Conservation (phyloP, 2,329 filamentous ascomycete species). For the Alternaria arborescens region DNA sequence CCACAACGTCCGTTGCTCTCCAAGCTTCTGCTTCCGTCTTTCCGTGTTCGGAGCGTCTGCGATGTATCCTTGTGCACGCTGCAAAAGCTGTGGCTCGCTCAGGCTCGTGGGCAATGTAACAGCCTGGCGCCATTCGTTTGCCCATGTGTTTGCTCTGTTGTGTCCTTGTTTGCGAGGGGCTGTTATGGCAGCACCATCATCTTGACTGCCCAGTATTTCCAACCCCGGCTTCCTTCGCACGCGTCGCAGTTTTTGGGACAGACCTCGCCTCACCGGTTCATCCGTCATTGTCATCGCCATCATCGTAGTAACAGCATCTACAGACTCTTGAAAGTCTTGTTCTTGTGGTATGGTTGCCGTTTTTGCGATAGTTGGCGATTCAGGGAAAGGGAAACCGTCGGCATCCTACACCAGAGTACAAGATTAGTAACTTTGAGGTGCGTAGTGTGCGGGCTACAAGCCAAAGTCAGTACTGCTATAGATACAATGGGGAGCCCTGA, state of each 20-base stretch:
- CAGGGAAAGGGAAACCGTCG: slow-evolving; percentile 22
- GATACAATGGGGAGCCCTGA: slow-evolving; percentile 39
- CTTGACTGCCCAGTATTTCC: slow-evolving; percentile 22
- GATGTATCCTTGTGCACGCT: slow-evolving; percentile 11
- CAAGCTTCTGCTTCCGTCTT: slow-evolving; percentile 11
- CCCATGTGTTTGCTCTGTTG: slow-evolving; percentile 15
- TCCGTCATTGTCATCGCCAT: slow-evolving; percentile 5
- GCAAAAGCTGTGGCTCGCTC: slow-evolving; percentile 14
- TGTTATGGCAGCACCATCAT: slow-evolving; percentile 12
- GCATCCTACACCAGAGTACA: slow-evolving; percentile 32
- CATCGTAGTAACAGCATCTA: slow-evolving; percentile 16
- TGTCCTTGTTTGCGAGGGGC: slow-evolving; percentile 11
- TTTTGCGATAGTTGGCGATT: slow-evolving; percentile 24
- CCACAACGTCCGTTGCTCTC: slow-evolving; percentile 30
- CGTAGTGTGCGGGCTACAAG: slow-evolving; percentile 58
- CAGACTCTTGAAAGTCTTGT: slow-evolving; percentile 15
- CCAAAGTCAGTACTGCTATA: slow-evolving; percentile 42
- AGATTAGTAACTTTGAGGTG: slow-evolving; percentile 60
- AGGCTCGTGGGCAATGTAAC: slow-evolving; percentile 4
- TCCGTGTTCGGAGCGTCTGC: slow-evolving; percentile 9
- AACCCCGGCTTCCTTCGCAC: slow-evolving; percentile 26
- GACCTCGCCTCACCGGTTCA: slow-evolving; percentile 19
- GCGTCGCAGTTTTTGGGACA: slow-evolving; percentile 28
- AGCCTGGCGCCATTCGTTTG: slow-evolving; percentile 15
- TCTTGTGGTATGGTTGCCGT: slow-evolving; percentile 13